phyloP scores from a whole-genome alignment of 371 early-diverging fungal genomes.

The Zopfochytrium polystomum region DNA sequence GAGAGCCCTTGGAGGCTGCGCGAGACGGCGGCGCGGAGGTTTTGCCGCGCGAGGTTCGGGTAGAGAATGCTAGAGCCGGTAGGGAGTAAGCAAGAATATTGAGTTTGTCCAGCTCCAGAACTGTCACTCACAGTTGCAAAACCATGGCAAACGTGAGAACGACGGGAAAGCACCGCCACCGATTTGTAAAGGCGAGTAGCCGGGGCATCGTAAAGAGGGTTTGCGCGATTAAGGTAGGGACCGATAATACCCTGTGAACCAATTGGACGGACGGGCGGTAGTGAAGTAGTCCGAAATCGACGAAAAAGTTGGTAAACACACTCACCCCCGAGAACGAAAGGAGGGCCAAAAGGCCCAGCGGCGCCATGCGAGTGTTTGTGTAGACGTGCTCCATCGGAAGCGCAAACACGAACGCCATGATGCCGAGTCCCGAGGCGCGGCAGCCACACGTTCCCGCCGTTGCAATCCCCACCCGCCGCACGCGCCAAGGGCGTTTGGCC shows the following conservation, averaged over 20 bases:
- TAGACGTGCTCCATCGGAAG: conserved; percentile 19
- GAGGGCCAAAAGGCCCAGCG: conserved; percentile 22
- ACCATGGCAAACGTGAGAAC: conserved; percentile 23
- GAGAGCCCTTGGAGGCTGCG: conserved; percentile 20
- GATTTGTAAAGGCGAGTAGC: conserved; percentile 18
- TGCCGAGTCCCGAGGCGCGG: conserved; percentile 9
- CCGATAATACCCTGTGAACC: neutral
- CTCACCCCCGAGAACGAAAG: conserved; percentile 22
- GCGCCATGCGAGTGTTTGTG: neutral
- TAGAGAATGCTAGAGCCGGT: conserved; percentile 11
- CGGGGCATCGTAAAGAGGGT: conserved; percentile 24
- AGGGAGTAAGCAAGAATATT: neutral
- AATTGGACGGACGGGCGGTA: neutral
- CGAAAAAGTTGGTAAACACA: conserved; percentile 6
- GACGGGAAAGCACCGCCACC: conserved; percentile 18
- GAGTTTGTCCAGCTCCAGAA: neutral
- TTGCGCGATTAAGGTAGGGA: conserved; percentile 14
- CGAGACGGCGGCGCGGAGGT: conserved; percentile 16
- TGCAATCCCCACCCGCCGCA: conserved; percentile 8
- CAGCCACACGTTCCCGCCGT: conserved; percentile 2
- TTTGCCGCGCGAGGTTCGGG: conserved; percentile 27
- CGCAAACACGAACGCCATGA: neutral
- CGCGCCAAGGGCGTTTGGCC: neutral
- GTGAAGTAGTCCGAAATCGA: neutral
- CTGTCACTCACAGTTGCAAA: conserved; percentile 13